A percentile compares a stretch with the other conserved stretches of the same genome.
Evolutionary conservation across 495 filamentous ascomycete genomes (phyloP).

Genomic region (Podospora didyma): DNA sequence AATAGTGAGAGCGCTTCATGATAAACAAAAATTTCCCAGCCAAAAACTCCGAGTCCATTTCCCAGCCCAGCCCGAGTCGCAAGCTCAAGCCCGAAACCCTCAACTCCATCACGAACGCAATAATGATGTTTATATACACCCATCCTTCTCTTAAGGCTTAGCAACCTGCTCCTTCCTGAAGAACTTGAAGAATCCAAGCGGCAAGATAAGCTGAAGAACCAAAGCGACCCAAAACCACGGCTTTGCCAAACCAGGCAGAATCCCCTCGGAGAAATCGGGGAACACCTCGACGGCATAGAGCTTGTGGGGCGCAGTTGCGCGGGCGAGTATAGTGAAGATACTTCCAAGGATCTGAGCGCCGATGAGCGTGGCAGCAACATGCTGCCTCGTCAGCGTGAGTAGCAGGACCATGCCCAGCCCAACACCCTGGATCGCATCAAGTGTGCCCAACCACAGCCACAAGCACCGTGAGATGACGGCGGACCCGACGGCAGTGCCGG

Average conservation of each 20-base stretch:
- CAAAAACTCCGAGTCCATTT: no score
- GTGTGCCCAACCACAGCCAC: constrained; percentile 60
- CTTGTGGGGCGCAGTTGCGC: constrained; percentile 53
- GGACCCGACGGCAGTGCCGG: constrained; percentile 35
- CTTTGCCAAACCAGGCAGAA: constrained; percentile 39
- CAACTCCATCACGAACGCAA: no score
- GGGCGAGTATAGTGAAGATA: constrained; percentile 18
- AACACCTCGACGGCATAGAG: constrained; percentile 57
- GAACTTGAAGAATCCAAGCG: constrained; percentile 53
- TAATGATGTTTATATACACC: no score
- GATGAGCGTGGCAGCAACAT: constrained; percentile 53
- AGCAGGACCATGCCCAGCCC: constrained; percentile 61
- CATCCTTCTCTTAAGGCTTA: constrained; percentile 46
- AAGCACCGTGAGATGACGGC: constrained; percentile 49
- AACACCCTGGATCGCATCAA: constrained; percentile 55
- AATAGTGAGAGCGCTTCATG: no score
- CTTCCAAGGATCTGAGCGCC: constrained; percentile 53
- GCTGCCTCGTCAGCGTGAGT: constrained; percentile 56
- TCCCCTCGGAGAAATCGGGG: constrained; percentile 43
- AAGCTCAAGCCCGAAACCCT: no score
- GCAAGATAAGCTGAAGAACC: constrained; percentile 55
- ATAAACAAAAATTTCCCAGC: no score
- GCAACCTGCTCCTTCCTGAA: constrained; percentile 68
- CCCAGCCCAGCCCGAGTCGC: no score
- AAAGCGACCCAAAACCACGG: constrained; percentile 65